phyloP scores from a whole-genome alignment of 2,329 filamentous ascomycete species.

The Zopfia rhizophila region DNA sequence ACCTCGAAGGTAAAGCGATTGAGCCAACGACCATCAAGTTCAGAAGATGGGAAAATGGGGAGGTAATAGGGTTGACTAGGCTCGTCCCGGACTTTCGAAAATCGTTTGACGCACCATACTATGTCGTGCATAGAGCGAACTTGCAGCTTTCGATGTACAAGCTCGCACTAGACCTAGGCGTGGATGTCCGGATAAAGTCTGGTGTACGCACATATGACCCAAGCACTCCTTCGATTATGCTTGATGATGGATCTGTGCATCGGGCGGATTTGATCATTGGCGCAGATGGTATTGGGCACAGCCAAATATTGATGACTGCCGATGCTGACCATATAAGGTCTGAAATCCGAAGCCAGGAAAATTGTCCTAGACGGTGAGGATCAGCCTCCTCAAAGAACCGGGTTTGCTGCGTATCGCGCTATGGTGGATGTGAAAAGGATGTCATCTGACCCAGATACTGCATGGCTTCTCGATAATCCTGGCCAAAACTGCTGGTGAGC shows the following conservation, averaged over 20 bases:
- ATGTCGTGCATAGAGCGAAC: constrained; percentile 33
- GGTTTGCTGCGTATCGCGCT: constrained; percentile 70
- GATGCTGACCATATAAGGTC: constrained; percentile 38
- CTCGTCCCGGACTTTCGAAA: constrained; percentile 62
- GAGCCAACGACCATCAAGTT: constrained; percentile 60
- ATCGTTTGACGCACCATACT: constrained; percentile 29
- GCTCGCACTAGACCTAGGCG: constrained; percentile 26
- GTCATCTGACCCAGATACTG: constrained; percentile 43
- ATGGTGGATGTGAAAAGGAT: constrained; percentile 62
- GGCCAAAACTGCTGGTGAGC: constrained; percentile 33
- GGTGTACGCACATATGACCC: constrained; percentile 23
- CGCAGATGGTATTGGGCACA: constrained; percentile 57
- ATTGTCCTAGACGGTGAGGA: constrained; percentile 23
- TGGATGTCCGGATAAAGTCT: constrained; percentile 19
- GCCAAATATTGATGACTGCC: constrained; percentile 63
- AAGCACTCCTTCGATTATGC: constrained; percentile 28
- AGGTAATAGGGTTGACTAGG: constrained; percentile 60
- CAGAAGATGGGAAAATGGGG: constrained; percentile 61
- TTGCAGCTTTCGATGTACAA: constrained; percentile 28
- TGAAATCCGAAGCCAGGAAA: constrained; percentile 30
- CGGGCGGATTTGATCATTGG: constrained; percentile 43
- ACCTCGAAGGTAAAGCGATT: constrained; percentile 18
- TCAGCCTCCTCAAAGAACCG: constrained; percentile 61
- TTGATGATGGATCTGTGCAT: constrained; percentile 51
- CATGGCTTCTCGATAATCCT: constrained; percentile 29